phyloP scores from a whole-genome alignment of 2,329 filamentous ascomycete genomes.

The Exophiala sp. region DNA sequence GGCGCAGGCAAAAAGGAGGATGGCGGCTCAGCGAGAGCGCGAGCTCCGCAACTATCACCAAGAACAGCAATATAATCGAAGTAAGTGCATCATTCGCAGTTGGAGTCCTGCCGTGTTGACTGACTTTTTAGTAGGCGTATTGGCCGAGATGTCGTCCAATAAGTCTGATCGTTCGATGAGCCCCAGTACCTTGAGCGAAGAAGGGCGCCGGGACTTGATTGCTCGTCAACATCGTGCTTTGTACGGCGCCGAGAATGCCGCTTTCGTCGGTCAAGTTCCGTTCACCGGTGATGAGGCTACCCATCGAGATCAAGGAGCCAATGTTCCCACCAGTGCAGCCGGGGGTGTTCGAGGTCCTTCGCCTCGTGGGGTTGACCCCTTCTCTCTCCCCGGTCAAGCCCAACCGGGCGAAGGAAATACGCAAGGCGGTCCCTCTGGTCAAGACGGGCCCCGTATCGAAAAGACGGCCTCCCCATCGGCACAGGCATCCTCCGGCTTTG shows the following conservation, averaged over 20 bases:
- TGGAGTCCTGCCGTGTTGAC: constrained; percentile 25
- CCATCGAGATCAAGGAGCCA: constrained; percentile 60
- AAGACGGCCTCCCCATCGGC: constrained; percentile 55
- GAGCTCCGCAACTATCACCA: constrained; percentile 99
- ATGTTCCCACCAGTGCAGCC: constrained; percentile 43
- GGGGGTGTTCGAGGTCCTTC: constrained; percentile 64
- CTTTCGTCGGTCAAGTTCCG: constrained; percentile 60
- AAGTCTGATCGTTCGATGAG: constrained; percentile 85
- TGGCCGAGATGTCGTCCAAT: constrained; percentile 62
- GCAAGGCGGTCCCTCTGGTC: constrained; percentile 9
- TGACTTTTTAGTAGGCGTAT: constrained; percentile 49
- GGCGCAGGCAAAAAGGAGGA: constrained; percentile 98
- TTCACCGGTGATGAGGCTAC: constrained; percentile 65
- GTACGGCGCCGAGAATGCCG: constrained; percentile 67
- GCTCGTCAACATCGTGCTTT: constrained; percentile 90
- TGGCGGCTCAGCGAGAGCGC: constrained; percentile 97
- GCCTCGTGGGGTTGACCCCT: constrained; percentile 71
- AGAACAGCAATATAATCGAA: constrained; percentile 99
- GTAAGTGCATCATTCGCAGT: constrained; percentile 45
- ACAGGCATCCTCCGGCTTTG: constrained; percentile 47
- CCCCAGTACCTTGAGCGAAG: constrained; percentile 82
- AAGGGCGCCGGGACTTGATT: constrained; percentile 91
- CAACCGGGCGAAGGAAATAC: constrained; percentile 7
- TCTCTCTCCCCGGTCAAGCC: constrained; percentile 43
- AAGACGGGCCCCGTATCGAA: constrained; percentile 47